Evolutionary conservation across 2,329 filamentous ascomycete species (phyloP).

Genomic region (Daldinia eschscholtzii): DNA sequence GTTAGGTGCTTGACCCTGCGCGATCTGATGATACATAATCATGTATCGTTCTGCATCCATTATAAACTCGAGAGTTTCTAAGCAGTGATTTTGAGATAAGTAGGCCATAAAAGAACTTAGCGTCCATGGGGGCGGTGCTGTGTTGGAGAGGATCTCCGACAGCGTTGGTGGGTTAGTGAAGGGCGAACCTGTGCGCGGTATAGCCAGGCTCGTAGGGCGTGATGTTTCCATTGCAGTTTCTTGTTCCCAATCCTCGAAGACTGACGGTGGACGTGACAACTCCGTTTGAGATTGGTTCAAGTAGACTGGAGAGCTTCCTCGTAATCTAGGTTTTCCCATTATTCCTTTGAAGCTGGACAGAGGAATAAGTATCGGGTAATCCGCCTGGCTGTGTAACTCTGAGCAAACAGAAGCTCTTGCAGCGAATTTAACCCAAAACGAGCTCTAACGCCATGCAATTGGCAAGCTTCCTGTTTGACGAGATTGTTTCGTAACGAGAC

Average conservation of each 20-base stretch:
- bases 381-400: constrained; percentile 44
- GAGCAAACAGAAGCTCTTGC: constrained; percentile 47
- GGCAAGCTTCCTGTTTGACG: constrained; percentile 36
- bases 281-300: constrained; percentile 58
- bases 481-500: constrained; percentile 37
- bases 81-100: constrained; percentile 94
- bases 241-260: constrained; percentile 60
- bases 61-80: constrained; percentile 96
- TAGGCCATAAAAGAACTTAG: constrained; percentile 95
- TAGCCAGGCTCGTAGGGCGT: constrained; percentile 63
- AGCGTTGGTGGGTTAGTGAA: constrained; percentile 73
- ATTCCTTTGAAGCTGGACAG: constrained; percentile 43
- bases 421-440: constrained; percentile 41
- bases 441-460: constrained; percentile 44
- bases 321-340: constrained; percentile 64
- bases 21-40: constrained; percentile 65
- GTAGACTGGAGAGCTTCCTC: constrained; percentile 60
- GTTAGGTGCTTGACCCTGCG: constrained; percentile 58
- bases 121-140: constrained; percentile 88
- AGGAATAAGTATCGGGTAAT: constrained; percentile 39
- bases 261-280: constrained; percentile 60
- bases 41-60: constrained; percentile 91
- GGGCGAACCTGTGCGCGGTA: constrained; percentile 57
- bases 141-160: constrained; percentile 88
- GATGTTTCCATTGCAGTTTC: constrained; percentile 62